Conservation (phyloP, 768 basidiomycete species). For the Tephrocybe sp. region DNA sequence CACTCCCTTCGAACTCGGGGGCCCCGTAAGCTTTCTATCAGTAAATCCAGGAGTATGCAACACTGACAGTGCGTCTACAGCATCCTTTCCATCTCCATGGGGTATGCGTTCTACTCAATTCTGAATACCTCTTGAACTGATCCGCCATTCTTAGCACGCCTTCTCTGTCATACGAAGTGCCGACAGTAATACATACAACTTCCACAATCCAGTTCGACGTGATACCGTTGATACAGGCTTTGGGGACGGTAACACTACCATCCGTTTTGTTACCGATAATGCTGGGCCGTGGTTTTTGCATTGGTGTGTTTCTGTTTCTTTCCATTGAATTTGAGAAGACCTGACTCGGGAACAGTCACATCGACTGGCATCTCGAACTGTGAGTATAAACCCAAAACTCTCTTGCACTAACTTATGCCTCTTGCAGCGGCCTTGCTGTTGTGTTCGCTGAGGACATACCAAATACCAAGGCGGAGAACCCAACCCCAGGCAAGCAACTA, state of each 20-base stretch:
- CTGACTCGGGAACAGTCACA: conserved; percentile 20
- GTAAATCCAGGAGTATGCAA: no score
- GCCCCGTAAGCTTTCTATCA: conserved; percentile 26
- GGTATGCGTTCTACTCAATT: background rate
- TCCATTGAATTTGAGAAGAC: background rate
- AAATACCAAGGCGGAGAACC: conserved; percentile 17
- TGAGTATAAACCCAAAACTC: conserved; percentile 12
- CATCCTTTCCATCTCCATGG: conserved; percentile 18
- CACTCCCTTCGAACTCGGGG: conserved; percentile 23
- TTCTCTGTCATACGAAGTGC: conserved; percentile 2
- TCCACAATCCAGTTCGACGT: background rate
- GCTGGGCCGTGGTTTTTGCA: conserved; percentile 22
- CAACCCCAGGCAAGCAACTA: conserved; percentile 20
- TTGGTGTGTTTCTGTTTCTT: conserved; percentile 15
- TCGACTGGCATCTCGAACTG: conserved; percentile 40
- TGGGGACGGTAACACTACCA: conserved; percentile 25
- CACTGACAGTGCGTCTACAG: no score
- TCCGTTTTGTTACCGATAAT: conserved; percentile 30
- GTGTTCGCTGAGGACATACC: conserved; percentile 33
- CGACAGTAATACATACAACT: conserved; percentile 21
- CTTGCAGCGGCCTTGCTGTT: conserved; percentile 25
- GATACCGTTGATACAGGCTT: background rate
- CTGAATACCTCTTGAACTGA: background rate
- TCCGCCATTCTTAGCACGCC: background rate
- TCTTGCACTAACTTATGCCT: background rate